Percentiles rank a stretch among this genome's conserved stretches.
These are phyloP conservation scores for Plasmodium knowlesi DNA, from an alignment of 169 alveolate species.

Conservation along the genomic window DNA sequence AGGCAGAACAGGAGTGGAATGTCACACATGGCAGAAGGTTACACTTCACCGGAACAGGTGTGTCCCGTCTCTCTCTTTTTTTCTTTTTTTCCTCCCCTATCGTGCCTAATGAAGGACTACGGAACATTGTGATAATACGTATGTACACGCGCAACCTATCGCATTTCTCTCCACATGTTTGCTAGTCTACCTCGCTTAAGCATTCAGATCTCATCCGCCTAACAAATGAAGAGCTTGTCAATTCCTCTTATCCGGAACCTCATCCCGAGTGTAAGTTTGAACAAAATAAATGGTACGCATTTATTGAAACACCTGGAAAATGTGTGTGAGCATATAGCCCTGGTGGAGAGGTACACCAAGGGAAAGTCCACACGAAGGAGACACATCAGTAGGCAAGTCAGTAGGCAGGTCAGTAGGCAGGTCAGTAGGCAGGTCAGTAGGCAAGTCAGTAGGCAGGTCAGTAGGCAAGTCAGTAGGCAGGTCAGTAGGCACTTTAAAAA, in stretches of 20 bases:
- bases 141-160: not conserved
- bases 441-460: too few relatives aligned
- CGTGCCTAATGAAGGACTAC: not conserved
- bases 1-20: not conserved
- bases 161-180: not conserved
- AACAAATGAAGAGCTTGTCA: conserved; percentile 19
- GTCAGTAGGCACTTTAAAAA: not conserved
- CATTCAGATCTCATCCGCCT: not conserved
- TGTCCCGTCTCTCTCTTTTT: too few relatives aligned
- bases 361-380: not conserved
- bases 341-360: conserved; percentile 4
- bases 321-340: conserved; percentile 69
- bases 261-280: conserved; percentile 44
- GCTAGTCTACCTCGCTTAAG: not conserved
- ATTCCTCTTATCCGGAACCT: conserved; percentile 6
- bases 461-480: too few relatives aligned
- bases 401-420: too few relatives aligned
- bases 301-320: conserved; percentile 68
- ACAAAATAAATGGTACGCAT: conserved; percentile 48
- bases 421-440: too few relatives aligned
- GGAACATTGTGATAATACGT: not conserved
- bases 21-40: not conserved
- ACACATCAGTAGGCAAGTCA: too few relatives aligned
- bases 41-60: too few relatives aligned
- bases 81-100: too few relatives aligned